phyloP scores from a whole-genome alignment of 2,329 filamentous ascomycete genomes.

The Fusarium abutilonis region DNA sequence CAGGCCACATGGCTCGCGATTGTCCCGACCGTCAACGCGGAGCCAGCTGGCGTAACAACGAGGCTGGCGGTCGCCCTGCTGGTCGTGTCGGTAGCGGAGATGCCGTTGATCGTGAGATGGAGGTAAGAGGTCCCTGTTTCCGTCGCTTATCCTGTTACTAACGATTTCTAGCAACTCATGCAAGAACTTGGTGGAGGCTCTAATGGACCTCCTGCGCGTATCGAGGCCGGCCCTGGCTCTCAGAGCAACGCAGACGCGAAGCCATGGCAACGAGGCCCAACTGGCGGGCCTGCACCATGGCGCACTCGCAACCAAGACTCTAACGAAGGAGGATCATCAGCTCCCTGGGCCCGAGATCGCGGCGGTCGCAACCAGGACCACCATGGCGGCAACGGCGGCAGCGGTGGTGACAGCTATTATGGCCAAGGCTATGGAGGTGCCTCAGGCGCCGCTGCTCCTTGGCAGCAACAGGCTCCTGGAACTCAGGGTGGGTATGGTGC shows the following conservation, averaged over 20 bases:
- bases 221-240: conserved; percentile 81
- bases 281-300: conserved; percentile 87
- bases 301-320: conserved; percentile 64
- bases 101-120: conserved; percentile 91
- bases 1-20: conserved; percentile 97
- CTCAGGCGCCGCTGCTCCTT: conserved; percentile 54
- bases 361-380: conserved; percentile 59
- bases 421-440: conserved; percentile 46
- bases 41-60: conserved; percentile 88
- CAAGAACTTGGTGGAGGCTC: conserved; percentile 84
- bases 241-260: conserved; percentile 70
- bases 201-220: conserved; percentile 75
- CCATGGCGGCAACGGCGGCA: conserved; percentile 42
- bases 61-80: conserved; percentile 59
- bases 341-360: conserved; percentile 72
- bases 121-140: conserved; percentile 67
- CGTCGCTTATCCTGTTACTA: conserved; percentile 47
- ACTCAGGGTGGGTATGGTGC: conserved; percentile 67
- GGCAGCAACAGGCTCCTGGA: conserved; percentile 66
- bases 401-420: conserved; percentile 45
- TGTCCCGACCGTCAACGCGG: conserved; percentile 95
- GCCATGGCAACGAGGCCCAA: conserved; percentile 89
- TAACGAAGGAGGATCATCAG: conserved; percentile 59
- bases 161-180: conserved; percentile 82
- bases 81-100: conserved; percentile 80